Evolutionary conservation across 2,329 filamentous ascomycete species (phyloP).

Genomic region (Arthrobotrys musiformis): DNA sequence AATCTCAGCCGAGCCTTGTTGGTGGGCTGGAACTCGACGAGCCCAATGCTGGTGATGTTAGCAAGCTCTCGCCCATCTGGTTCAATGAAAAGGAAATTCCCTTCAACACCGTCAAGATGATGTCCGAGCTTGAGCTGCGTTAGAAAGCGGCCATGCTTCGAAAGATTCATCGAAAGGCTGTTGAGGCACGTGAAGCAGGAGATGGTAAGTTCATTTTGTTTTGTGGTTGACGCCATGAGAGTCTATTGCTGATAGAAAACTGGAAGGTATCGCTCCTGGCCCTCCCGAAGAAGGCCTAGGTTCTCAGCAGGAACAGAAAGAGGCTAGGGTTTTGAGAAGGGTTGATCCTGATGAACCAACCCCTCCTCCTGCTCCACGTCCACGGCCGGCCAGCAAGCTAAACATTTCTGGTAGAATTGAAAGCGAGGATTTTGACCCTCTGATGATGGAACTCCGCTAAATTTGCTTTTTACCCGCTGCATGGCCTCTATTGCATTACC

Average conservation of each 20-base stretch:
- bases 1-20: conserved; percentile 13
- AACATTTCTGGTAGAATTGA: neutral
- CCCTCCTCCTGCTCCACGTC: conserved; percentile 28
- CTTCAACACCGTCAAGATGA: conserved; percentile 58
- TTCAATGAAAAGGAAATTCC: conserved; percentile 56
- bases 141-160: conserved; percentile 53
- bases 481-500: neutral
- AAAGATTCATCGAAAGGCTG: conserved; percentile 31
- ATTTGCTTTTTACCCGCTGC: neutral
- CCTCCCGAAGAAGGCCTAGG: neutral
- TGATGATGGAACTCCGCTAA: conserved; percentile 44
- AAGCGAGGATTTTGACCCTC: conserved; percentile 33
- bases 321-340: conserved; percentile 17
- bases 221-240: neutral
- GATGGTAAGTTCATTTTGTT: neutral
- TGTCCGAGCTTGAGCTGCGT: conserved; percentile 59
- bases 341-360: conserved; percentile 9
- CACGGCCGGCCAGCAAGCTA: conserved; percentile 6
- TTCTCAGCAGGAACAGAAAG: neutral
- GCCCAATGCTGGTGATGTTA: conserved; percentile 14
- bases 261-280: neutral
- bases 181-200: neutral
- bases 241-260: neutral
- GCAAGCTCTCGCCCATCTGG: conserved; percentile 35
- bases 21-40: conserved; percentile 12